Evolutionary conservation across 2,329 filamentous ascomycete genomes (phyloP).

Genomic region (Neopestalotiopsis clavispora): DNA sequence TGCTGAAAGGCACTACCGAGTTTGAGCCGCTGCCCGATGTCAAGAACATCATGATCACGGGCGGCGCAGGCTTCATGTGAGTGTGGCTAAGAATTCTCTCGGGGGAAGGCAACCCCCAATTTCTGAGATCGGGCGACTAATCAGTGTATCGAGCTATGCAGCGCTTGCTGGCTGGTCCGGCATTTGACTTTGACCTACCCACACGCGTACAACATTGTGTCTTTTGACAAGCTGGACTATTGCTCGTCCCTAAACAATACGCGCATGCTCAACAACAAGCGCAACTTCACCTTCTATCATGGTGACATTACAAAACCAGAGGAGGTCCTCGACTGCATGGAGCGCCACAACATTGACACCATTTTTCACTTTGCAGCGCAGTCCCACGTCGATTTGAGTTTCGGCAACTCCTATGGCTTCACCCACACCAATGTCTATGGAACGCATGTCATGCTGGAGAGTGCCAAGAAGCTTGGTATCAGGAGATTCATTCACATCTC

Average conservation of each 20-base stretch:
- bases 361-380: constrained; percentile 87
- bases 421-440: constrained; percentile 83
- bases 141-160: constrained; percentile 37
- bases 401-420: constrained; percentile 82
- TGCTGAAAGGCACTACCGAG: constrained; percentile 71
- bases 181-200: constrained; percentile 78
- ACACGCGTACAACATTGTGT: constrained; percentile 76
- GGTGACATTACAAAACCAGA: constrained; percentile 76
- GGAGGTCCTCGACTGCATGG: constrained; percentile 73
- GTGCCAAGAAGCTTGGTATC: constrained; percentile 73
- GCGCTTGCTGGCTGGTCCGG: constrained; percentile 82
- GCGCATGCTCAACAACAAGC: constrained; percentile 65
- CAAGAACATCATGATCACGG: constrained; percentile 83
- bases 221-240: constrained; percentile 85
- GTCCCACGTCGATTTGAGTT: constrained; percentile 82
- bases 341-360: constrained; percentile 75
- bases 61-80: constrained; percentile 85
- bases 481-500: constrained; percentile 81
- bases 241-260: constrained; percentile 84
- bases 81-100: constrained; percentile 30
- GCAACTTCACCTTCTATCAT: constrained; percentile 80
- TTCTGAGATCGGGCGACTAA: not conserved
- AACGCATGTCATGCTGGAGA: constrained; percentile 82
- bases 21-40: constrained; percentile 72
- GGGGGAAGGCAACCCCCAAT: not conserved